These are phyloP conservation scores for Leccinum fibrillosum DNA, from an alignment of 768 basidiomycete genomes.

Conservation along the genomic window DNA sequence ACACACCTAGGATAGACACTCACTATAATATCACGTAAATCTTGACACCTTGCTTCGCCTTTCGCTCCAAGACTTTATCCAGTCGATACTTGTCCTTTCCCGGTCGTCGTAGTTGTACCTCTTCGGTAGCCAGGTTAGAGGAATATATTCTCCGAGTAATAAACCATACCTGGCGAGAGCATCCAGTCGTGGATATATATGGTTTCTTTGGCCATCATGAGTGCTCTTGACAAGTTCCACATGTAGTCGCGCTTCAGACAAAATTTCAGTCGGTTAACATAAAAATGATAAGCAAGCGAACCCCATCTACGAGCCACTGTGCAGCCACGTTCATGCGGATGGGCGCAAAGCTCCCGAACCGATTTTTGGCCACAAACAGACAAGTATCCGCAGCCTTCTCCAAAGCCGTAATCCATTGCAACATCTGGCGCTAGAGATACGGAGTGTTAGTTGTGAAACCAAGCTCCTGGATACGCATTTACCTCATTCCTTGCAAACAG, in stretches of 20 bases:
- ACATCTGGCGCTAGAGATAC: conserved; percentile 76
- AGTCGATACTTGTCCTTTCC: conserved; percentile 81
- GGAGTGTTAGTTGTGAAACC: conserved; percentile 2
- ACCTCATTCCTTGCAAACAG: conserved; percentile 87
- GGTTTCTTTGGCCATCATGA: conserved; percentile 79
- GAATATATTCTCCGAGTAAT: neutral
- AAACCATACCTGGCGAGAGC: conserved; percentile 73
- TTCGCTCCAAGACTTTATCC: conserved; percentile 81
- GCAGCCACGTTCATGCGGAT: conserved; percentile 90
- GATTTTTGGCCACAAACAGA: conserved; percentile 74
- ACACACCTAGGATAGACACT: conserved; percentile 25
- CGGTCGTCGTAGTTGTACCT: conserved; percentile 83
- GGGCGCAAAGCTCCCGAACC: conserved; percentile 95
- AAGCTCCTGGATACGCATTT: neutral
- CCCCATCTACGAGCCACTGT: conserved; percentile 98
- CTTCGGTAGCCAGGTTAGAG: conserved; percentile 33
- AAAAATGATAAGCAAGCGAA: conserved; percentile 37
- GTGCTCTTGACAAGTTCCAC: conserved; percentile 93
- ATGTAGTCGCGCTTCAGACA: conserved; percentile 86
- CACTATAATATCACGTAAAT: conserved; percentile 94
- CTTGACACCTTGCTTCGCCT: conserved; percentile 94
- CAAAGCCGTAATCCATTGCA: conserved; percentile 92
- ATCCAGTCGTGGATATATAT: conserved; percentile 99
- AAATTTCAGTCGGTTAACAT: conserved; percentile 3
- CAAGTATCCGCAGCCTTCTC: conserved; percentile 75